Evolutionary conservation across 2,329 filamentous ascomycete species (phyloP), one percentile per base, ranked within the genome.

Genomic region (Emergomyces africanus): DNA sequence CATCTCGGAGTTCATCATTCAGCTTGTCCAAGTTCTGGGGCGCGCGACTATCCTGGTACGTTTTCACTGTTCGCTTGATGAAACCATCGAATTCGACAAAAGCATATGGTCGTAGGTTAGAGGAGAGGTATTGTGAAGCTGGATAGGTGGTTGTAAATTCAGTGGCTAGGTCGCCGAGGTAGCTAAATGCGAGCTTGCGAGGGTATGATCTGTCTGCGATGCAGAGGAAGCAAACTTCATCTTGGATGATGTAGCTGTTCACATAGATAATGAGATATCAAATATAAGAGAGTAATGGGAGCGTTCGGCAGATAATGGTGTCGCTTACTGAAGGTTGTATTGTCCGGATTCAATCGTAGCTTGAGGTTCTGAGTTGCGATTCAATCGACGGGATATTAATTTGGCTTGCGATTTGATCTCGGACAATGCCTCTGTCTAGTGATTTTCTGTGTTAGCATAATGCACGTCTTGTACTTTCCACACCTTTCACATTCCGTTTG

Each of bases 71-170:
- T 71, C 90, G 87, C 71, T 87, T 82, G 75, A 99, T 96, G 78
- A 96, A 97, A 64, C 88, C 95, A 75, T 99, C 95, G 73, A 99
- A 99, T 72, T 96, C 90, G 79, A 96, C 91, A 72, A 95, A 97
- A 61, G 90, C 91, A 76, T 97, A 99, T 5, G 94, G 92, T 28
- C 92, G 88, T 64, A 95, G 83, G 39, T 80, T 78, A 0, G 89
- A 83, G 48, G 82, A 84, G 69, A 87, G 83, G 66, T 95, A 86
- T 75, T 94, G 87, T 59, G 80, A 71, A 20, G 82, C 71, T 54
- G 85, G 82, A 79, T 99, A 95, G 60, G 87, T 90, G 64, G 85
- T 91, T 63, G 85, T 85, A 80, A 99, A 99, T 78, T 99, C 94
- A 73, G 84, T 83, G 61, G 88, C 83, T 58, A 99, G 83, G 78